Conservation (phyloP, 2,329 filamentous ascomycete genomes). For the Amesomyces nigricolor region DNA sequence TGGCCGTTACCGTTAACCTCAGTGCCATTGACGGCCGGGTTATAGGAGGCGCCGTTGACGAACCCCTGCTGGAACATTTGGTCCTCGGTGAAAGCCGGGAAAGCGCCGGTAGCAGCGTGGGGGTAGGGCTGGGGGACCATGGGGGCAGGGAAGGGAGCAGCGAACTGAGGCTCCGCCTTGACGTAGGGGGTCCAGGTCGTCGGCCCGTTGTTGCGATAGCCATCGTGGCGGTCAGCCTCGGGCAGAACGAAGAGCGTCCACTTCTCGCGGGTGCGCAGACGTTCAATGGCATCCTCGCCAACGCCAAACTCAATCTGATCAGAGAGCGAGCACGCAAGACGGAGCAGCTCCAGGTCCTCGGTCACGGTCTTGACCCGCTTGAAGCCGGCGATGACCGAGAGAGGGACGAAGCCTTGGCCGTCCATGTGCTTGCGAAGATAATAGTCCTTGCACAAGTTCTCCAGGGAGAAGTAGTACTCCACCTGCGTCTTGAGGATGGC, state of each 20-base stretch:
- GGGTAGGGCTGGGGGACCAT: conserved; percentile 25
- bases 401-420: conserved; percentile 80
- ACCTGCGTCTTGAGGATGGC: conserved; percentile 48
- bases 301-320: conserved; percentile 66
- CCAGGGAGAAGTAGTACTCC: conserved; percentile 95
- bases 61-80: conserved; percentile 31
- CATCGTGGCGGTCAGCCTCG: conserved; percentile 63
- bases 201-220: conserved; percentile 68
- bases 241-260: conserved; percentile 75
- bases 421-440: conserved; percentile 91
- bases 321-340: conserved; percentile 68
- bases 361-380: conserved; percentile 73
- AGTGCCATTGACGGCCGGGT: conserved; percentile 29
- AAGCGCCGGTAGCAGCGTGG: conserved; percentile 27
- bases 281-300: conserved; percentile 71
- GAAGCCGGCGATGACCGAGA: conserved; percentile 78
- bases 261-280: conserved; percentile 65
- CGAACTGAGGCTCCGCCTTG: conserved; percentile 26
- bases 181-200: conserved; percentile 32
- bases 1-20: conserved; percentile 37
- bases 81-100: conserved; percentile 25
- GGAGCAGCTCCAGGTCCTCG: conserved; percentile 66
- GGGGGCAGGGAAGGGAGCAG: conserved; percentile 23
- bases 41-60: conserved; percentile 29
- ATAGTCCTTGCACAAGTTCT: conserved; percentile 90